These are phyloP conservation scores for Penicillium robsamsonii DNA, from an alignment of 495 filamentous ascomycete species.

Conservation along the genomic window DNA sequence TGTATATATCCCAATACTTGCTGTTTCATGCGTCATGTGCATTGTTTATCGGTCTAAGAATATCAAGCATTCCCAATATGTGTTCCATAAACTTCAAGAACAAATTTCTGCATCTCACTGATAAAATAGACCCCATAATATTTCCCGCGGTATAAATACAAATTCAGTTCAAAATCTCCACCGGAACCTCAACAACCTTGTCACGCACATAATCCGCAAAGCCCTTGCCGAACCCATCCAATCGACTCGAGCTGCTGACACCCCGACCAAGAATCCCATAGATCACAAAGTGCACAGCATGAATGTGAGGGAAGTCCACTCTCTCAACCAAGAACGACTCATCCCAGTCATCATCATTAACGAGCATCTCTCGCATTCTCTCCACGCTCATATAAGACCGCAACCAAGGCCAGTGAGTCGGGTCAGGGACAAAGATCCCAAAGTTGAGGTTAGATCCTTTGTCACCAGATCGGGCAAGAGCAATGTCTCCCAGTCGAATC, in stretches of 20 bases:
- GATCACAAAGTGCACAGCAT: slow-evolving; percentile 51
- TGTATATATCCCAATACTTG: background rate
- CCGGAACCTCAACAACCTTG: slow-evolving; percentile 44
- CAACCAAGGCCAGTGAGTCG: slow-evolving; percentile 45
- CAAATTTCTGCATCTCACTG: background rate
- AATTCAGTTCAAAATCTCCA: slow-evolving; percentile 14
- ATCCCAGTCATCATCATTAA: slow-evolving; percentile 33
- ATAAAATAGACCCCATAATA: background rate
- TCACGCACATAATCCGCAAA: slow-evolving; percentile 50
- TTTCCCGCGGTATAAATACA: background rate
- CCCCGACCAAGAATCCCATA: slow-evolving; percentile 51
- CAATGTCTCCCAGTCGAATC: slow-evolving; percentile 39
- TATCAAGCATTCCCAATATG: background rate
- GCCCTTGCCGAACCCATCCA: slow-evolving; percentile 53
- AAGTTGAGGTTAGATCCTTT: slow-evolving; percentile 50
- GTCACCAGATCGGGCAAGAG: slow-evolving; percentile 47
- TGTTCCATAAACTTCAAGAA: background rate
- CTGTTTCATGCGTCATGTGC: background rate
- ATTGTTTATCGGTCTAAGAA: background rate
- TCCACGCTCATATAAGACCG: slow-evolving; percentile 38
- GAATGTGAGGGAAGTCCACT: slow-evolving; percentile 41
- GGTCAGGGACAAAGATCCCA: slow-evolving; percentile 43
- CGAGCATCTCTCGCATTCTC: slow-evolving; percentile 35
- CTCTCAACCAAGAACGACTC: slow-evolving; percentile 41
- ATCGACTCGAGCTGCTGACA: slow-evolving; percentile 43